Evolutionary conservation across 768 basidiomycete species (phyloP), one percentile per base, ranked within the genome.

Genomic region (Postia placenta): DNA sequence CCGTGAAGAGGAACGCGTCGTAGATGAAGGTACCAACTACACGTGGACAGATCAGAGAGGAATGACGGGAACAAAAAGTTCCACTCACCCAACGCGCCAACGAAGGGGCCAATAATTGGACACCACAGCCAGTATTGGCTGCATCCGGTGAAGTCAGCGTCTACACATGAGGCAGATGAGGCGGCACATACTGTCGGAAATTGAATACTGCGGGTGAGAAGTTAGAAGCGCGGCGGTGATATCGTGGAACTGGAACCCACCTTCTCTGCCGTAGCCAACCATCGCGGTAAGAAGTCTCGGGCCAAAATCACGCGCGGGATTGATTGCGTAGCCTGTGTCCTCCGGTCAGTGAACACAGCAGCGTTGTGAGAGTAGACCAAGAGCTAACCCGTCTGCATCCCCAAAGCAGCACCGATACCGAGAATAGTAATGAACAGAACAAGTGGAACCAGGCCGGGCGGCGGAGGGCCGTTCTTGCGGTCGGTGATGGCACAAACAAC

Each of bases 91-190:
- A 78, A 71, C 42, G 73, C 81, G 22, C 85, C 85, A 27, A 76
- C 53, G 59, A 85, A 75, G 7, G 83, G 77, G 1, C 68, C 81
- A 33, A 83, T 63, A 15, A 83, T 57, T 2, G 82, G 78, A 55
- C 78, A 78, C 85, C 85, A 87, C 28, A 87, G 52, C 85, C 84
- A 87, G 58, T 86, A 87, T 50, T 87, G 83, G 56, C 71, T 76
- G 54, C 63, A 58, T 47, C 58, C 67, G 27, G 58, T 47, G 48
- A 62, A 60, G n/a, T n/a, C n/a, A n/a, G n/a, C n/a, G n/a, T n/a
- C n/a, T n/a, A n/a, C 7, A 47, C 26, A 22, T 36, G 7, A 44
- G 17, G 11, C 23, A 38, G 9, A 23, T 4, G 41, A 41, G 9
- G 23, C 4, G 48, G 15, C 15, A 60, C 69, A 25, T 48, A 74